These are phyloP conservation scores for Russula griseocarnosa DNA, from an alignment of 768 basidiomycete genomes.

Conservation along the genomic window DNA sequence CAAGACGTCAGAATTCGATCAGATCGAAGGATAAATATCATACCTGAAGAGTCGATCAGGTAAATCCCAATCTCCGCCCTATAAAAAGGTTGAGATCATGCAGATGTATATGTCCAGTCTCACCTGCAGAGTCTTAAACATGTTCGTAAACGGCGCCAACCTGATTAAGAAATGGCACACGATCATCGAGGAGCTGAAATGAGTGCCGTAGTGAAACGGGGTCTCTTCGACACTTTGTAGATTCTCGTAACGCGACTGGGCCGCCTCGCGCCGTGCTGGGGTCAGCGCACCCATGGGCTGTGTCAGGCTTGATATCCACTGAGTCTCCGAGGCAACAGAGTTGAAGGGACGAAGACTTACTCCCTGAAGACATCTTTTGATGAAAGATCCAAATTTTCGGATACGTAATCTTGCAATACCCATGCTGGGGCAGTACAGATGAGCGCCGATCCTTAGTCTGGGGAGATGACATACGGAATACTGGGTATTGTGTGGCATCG, in stretches of 20 bases:
- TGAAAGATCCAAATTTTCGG: slow-evolving; percentile 59
- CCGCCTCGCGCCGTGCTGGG: slow-evolving; percentile 66
- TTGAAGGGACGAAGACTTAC: slow-evolving; percentile 38
- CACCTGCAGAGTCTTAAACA: slow-evolving; percentile 86
- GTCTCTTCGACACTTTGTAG: slow-evolving; percentile 76
- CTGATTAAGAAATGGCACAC: slow-evolving; percentile 93
- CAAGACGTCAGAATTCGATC: slow-evolving; percentile 17
- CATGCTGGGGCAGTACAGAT: slow-evolving; percentile 53
- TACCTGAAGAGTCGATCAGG: slow-evolving; percentile 82
- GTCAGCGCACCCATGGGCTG: slow-evolving; percentile 92
- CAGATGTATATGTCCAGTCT: slow-evolving; percentile 14
- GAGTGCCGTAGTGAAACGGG: slow-evolving; percentile 92
- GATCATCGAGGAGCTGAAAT: slow-evolving; percentile 96
- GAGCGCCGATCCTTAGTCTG: not conserved
- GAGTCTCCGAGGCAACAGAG: not conserved
- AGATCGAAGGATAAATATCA: not conserved
- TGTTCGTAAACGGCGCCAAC: slow-evolving; percentile 84
- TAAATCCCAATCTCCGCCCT: slow-evolving; percentile 95
- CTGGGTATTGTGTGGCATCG: slow-evolving; percentile 92
- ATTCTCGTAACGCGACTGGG: slow-evolving; percentile 67
- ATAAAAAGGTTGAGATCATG: slow-evolving; percentile 18
- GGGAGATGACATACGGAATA: slow-evolving; percentile 60
- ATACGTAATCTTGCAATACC: slow-evolving; percentile 83
- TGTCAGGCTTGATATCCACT: slow-evolving; percentile 45
- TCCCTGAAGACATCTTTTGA: slow-evolving; percentile 65